A percentile compares a stretch with the other conserved stretches of the same genome.
Evolutionary conservation across 768 basidiomycete genomes (phyloP).

Genomic region (Suillus alpinus): DNA sequence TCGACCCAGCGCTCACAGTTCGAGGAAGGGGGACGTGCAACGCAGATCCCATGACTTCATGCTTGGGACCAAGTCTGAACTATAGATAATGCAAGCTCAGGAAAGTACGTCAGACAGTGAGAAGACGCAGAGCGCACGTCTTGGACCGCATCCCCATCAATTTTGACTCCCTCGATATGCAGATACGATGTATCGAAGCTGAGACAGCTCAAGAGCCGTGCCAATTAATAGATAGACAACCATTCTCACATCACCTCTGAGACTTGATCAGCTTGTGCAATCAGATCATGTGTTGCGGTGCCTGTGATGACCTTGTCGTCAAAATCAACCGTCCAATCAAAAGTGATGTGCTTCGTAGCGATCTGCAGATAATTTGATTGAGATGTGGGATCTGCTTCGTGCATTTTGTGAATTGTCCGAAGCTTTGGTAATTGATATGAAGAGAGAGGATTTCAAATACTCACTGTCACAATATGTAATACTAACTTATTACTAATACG

Average conservation of each 20-base stretch:
- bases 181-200: constrained; percentile 55
- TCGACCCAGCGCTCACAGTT: constrained; percentile 20
- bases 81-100: constrained; percentile 7
- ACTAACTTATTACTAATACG: too few relatives aligned
- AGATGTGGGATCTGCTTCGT: constrained; percentile 41
- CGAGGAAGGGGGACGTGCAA: constrained; percentile 33
- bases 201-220: constrained; percentile 3
- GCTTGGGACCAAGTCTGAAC: constrained; percentile 28
- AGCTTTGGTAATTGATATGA: not conserved
- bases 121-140: constrained; percentile 16
- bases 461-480: too few relatives aligned
- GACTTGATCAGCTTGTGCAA: constrained; percentile 35
- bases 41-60: constrained; percentile 41
- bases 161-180: constrained; percentile 36
- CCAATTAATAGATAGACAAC: not conserved
- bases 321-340: constrained; percentile 63
- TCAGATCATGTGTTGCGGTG: constrained; percentile 42
- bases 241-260: constrained; percentile 40
- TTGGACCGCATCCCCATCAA: constrained; percentile 33
- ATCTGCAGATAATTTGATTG: constrained; percentile 58
- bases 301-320: constrained; percentile 43
- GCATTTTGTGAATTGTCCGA: not conserved
- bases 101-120: not conserved
- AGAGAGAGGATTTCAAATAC: not conserved
- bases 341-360: constrained; percentile 44